Base-by-base conservation (phyloP, 768 basidiomycete species). In the Boletus reticulatus region DNA sequence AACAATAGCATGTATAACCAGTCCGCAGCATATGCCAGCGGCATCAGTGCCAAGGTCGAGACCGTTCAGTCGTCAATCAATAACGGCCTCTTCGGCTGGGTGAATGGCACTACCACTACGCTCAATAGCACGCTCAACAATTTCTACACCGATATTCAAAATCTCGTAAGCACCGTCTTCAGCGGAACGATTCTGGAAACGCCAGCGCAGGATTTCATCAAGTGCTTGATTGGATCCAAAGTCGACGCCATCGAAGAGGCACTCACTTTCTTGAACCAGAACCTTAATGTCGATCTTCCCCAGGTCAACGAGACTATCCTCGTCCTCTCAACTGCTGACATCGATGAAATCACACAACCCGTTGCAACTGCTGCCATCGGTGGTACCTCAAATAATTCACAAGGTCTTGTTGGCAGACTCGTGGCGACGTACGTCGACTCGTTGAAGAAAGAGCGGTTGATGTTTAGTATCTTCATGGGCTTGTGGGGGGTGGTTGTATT, bases 31-130 rank as follows among this genome's bases (percentile, higher is more conserved):
- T 99, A 95, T 61, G 94, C 95, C 4, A 76, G 71, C n/a, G 78
- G 78, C 32, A 78, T 94, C 65, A 99, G 98, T 61, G 65, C 63
- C 19, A 88, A 83, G 31, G 84, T 98, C 20, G 80, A 83, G 47
- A 62, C 62, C 34, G 78, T 92, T 47, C 91, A 98, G 73, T 77
- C 76, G 38, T 81, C 84, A 7, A 83, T 98, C 71, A 92, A 98
- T 68, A 75, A 92, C 39, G 89, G 89, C 24, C 73, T 98, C 44
- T 96, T 98, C 59, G 94, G 94, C 11, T 98, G 95, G 95, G 87
- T 98, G 47, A 94, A 98, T 63, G 81, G 78, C 17, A 96, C 96
- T 9, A 96, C 94, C 1, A 85, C 84, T 4, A 85, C 87, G 7
- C 80, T 99, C 50, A 99, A 99, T 71, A 75, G 77, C 62, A 97